phyloP scores from a whole-genome alignment of 164 flowering plant species.

The Liquidambar formosana region DNA sequence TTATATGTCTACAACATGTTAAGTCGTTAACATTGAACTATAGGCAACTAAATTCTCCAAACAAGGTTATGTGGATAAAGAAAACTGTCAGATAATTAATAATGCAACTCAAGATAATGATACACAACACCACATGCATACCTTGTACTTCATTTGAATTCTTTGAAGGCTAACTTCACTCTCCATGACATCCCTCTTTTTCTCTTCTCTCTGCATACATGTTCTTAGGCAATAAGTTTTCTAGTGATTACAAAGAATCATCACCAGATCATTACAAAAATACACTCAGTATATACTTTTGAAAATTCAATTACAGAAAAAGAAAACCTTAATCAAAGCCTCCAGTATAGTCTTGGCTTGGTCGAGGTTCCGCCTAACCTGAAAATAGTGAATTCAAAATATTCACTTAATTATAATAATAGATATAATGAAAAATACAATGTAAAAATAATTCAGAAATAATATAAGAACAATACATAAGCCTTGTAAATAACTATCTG shows the following conservation, averaged over 20 bases:
- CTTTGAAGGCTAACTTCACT: slow-evolving; percentile 86
- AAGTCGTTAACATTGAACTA: neutral
- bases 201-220: slow-evolving; percentile 87
- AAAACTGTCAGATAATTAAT: neutral
- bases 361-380: slow-evolving; percentile 97
- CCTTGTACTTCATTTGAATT: slow-evolving; percentile 85
- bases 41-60: neutral
- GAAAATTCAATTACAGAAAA: slow-evolving; percentile 3
- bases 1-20: neutral
- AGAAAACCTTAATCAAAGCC: slow-evolving; percentile 73
- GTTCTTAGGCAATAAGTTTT: slow-evolving; percentile 7
- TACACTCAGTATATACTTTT: neutral
- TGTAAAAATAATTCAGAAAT: neutral
- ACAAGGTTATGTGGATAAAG: neutral
- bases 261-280: neutral
- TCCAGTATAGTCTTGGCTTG: slow-evolving; percentile 87
- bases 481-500: too few relatives aligned
- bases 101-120: neutral
- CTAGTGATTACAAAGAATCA: neutral
- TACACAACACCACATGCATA: slow-evolving; percentile 19
- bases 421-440: neutral
- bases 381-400: slow-evolving; percentile 20
- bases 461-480: too few relatives aligned
- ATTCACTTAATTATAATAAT: neutral
- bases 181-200: slow-evolving; percentile 90